These are phyloP conservation scores for Biscogniauxia sp. DNA, from an alignment of 2,329 filamentous ascomycete species.

Conservation along the genomic window DNA sequence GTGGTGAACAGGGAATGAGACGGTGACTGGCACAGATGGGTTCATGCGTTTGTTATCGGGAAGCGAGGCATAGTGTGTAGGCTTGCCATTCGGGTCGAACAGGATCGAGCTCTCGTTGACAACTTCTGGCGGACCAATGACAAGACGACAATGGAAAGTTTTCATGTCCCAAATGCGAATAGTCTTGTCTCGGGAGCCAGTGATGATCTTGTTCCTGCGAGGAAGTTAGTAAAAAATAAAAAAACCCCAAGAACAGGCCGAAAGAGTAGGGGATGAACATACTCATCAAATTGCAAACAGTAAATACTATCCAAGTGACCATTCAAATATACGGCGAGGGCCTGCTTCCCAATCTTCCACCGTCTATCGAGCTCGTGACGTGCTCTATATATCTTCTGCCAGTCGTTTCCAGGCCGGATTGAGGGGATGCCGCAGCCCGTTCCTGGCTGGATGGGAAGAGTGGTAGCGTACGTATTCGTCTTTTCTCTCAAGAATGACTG, in stretches of 20 bases:
- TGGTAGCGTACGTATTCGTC: conserved; percentile 58
- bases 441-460: conserved; percentile 50
- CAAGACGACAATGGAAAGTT: conserved; percentile 77
- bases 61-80: conserved; percentile 55
- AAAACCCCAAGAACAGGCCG: background rate
- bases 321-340: conserved; percentile 82
- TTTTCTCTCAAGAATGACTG: conserved; percentile 62
- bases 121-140: conserved; percentile 77
- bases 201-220: conserved; percentile 84
- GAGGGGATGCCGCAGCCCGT: conserved; percentile 56
- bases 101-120: conserved; percentile 52
- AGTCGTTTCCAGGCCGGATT: conserved; percentile 65
- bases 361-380: conserved; percentile 72
- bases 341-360: conserved; percentile 72
- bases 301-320: conserved; percentile 96
- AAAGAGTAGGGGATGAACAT: conserved; percentile 36
- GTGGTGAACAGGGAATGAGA: conserved; percentile 68
- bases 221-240: conserved; percentile 33
- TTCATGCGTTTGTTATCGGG: conserved; percentile 46
- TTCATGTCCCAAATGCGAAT: conserved; percentile 96
- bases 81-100: conserved; percentile 48
- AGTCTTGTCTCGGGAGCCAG: conserved; percentile 90
- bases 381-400: conserved; percentile 80
- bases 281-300: conserved; percentile 97
- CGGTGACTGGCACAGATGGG: conserved; percentile 51